Evolutionary conservation across 768 basidiomycete species (phyloP).

Genomic region (Xerocomus brunneocitrinus): DNA sequence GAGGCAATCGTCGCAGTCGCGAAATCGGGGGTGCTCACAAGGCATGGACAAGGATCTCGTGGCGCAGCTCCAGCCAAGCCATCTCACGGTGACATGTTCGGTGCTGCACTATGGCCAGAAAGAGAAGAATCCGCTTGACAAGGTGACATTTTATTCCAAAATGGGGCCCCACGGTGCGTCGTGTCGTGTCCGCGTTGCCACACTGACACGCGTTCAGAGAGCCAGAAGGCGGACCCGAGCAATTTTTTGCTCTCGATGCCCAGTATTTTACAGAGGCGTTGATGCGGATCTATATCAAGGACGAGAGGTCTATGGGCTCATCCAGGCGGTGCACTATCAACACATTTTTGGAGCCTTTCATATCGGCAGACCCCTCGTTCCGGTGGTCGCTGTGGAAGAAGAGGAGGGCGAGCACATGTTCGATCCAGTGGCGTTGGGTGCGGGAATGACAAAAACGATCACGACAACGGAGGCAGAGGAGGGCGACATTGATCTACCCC

Average conservation of each 20-base stretch:
- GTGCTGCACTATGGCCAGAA: conserved; percentile 77
- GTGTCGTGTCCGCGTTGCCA: neutral
- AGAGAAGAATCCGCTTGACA: conserved; percentile 62
- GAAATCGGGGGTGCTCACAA: conserved; percentile 20
- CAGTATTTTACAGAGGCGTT: conserved; percentile 62
- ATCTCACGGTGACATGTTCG: conserved; percentile 62
- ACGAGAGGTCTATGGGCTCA: conserved; percentile 47
- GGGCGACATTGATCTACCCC: conserved; percentile 18
- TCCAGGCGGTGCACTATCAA: conserved; percentile 70
- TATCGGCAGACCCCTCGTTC: neutral
- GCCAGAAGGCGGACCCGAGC: conserved; percentile 43
- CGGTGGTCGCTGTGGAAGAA: neutral
- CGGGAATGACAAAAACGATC: too few relatives aligned
- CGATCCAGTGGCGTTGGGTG: conserved; percentile 5
- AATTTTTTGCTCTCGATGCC: conserved; percentile 63
- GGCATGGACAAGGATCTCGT: conserved; percentile 29
- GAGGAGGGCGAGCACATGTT: conserved; percentile 3
- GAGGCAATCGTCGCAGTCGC: conserved; percentile 43
- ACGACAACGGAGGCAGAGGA: neutral
- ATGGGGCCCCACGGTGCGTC: conserved; percentile 50
- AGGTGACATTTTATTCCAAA: conserved; percentile 73
- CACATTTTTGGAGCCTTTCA: conserved; percentile 32
- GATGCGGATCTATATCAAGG: conserved; percentile 65
- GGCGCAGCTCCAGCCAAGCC: conserved; percentile 36
- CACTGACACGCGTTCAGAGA: conserved; percentile 34